These are phyloP conservation scores for Daldinia grandis DNA, from an alignment of 495 filamentous ascomycete species.

Conservation along the genomic window DNA sequence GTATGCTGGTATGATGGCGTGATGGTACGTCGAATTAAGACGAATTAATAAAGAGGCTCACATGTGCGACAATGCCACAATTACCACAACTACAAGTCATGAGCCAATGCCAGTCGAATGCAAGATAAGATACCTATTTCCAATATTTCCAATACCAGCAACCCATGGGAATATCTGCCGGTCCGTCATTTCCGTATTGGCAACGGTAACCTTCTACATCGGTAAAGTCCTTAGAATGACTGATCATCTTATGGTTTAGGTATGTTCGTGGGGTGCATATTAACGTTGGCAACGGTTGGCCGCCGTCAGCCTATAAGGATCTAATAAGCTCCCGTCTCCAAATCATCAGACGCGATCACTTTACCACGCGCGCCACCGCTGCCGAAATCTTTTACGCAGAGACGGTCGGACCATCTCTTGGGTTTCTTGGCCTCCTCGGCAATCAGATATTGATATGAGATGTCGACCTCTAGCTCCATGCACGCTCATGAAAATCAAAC, in stretches of 20 bases:
- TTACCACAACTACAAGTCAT: not conserved
- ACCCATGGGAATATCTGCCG: conserved; percentile 34
- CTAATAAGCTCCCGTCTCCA: conserved; percentile 18
- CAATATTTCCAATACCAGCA: conserved; percentile 12
- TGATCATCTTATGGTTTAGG: conserved; percentile 9
- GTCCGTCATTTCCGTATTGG: conserved; percentile 23
- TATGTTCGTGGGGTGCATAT: conserved; percentile 39
- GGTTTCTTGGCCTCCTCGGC: conserved; percentile 35
- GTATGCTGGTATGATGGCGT: not conserved
- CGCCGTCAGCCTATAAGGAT: conserved; percentile 31
- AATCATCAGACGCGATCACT: conserved; percentile 22
- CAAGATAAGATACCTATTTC: not conserved
- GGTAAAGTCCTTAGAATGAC: conserved; percentile 13
- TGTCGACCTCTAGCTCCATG: not conserved
- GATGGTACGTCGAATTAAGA: not conserved
- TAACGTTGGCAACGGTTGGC: conserved; percentile 27
- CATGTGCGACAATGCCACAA: conserved; percentile 11
- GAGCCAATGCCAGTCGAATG: not conserved
- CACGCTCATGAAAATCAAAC: not conserved
- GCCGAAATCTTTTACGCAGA: conserved; percentile 12
- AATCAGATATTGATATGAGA: conserved; percentile 8
- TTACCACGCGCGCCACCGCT: conserved; percentile 5
- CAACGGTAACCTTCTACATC: conserved; percentile 10
- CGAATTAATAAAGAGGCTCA: conserved; percentile 19
- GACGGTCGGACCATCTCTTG: conserved; percentile 24